Base-by-base conservation (phyloP, 257 asterid species). In the Gentiana dahurica region DNA sequence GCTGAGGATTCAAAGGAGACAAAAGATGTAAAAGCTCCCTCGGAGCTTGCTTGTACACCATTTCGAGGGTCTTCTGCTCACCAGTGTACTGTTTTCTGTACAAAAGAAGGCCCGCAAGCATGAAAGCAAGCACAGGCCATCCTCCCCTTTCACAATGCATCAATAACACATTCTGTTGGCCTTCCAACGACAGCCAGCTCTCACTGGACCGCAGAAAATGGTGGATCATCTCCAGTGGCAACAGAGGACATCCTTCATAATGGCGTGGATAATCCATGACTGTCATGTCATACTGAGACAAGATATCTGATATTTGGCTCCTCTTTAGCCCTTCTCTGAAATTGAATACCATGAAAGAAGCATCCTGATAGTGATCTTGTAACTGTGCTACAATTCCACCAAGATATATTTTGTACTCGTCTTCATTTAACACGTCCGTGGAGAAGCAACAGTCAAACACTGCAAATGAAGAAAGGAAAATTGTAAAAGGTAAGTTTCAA, bases 371-470 rank as follows among this genome's bases (percentile, higher is more conserved):
- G 75, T 92, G 87, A 63, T 83, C 99, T 67, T 88, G 99, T 69
- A 92, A 85, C 85, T 92, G 95, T 56, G 97, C 94, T 39, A 86
- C 97, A 45, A 88, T 88, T 59, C 95, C 99, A 62, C 86, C 91
- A 84, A 88, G 70, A 77, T 92, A 92, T 13, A 82, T 72, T 66
- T 83, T 79, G 69, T 83, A 92, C 74, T 85, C 97, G 74, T 88
- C 89, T 77, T 88, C 97, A 63, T 85, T 91, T 53, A 92, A 80
- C 59, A 88, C 89, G 36, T 82, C 89, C 5, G 93, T 88, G 74
- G 95, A 83, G 86, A 92, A 92, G 86, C 99, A 92, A 75, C 97
- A 88, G 77, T 92, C 99, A 57, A 92, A 92, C 71, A 92, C 99
- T 92, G 76, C 77, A 75, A 57, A 67, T 55, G 62, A 72, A 63